These are phyloP conservation scores for Colletotrichum cordylinicola DNA, from an alignment of 2,329 filamentous ascomycete species.

Conservation along the genomic window DNA sequence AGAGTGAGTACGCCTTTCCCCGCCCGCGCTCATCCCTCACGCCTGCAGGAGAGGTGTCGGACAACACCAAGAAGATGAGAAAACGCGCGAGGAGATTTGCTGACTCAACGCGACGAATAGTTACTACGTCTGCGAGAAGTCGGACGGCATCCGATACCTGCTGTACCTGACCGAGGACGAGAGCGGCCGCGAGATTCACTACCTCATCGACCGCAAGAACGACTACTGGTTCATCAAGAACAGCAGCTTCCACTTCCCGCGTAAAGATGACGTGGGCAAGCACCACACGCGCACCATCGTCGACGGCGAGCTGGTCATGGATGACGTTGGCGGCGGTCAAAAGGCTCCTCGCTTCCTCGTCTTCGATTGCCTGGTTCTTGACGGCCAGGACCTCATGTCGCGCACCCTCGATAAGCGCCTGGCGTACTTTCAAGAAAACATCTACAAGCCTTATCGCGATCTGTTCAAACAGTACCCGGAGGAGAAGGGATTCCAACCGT, in stretches of 20 bases:
- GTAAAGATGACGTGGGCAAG: constrained; percentile 64
- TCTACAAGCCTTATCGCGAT: constrained; percentile 74
- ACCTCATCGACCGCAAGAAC: constrained; percentile 97
- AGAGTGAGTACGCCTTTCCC: constrained; percentile 62
- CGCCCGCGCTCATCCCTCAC: neutral
- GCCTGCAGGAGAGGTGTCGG: neutral
- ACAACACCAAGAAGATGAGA: neutral
- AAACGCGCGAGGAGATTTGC: neutral
- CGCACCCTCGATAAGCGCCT: constrained; percentile 87
- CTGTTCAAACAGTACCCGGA: constrained; percentile 71
- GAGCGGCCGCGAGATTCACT: constrained; percentile 70
- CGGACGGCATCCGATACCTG: constrained; percentile 94
- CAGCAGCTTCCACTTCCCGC: constrained; percentile 78
- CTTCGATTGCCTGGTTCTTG: constrained; percentile 89
- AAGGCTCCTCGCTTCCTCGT: constrained; percentile 83
- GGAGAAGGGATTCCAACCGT: constrained; percentile 74
- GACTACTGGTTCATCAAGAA: constrained; percentile 88
- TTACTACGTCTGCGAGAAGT: constrained; percentile 99
- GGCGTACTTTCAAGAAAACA: constrained; percentile 80
- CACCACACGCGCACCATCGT: constrained; percentile 85
- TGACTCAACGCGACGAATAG: constrained; percentile 40
- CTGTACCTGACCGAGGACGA: constrained; percentile 81
- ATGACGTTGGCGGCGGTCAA: constrained; percentile 72
- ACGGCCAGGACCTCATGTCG: constrained; percentile 76
- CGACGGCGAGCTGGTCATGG: constrained; percentile 92